Evolutionary conservation across 2,329 filamentous ascomycete species (phyloP), one percentile per base, ranked within the genome.

Genomic region (Xylaria sp.): DNA sequence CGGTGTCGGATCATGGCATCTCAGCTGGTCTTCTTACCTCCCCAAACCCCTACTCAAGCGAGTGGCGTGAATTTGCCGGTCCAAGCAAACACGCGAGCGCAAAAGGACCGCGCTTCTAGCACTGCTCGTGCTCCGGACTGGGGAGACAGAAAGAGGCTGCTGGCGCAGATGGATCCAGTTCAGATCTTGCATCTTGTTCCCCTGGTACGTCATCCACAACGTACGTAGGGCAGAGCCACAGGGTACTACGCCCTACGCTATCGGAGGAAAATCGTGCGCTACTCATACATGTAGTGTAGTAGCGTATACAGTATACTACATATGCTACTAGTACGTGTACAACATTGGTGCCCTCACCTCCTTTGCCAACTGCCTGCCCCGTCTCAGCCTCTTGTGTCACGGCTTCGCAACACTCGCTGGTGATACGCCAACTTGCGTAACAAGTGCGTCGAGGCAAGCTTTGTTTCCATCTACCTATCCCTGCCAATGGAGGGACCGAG

Each of bases 381-480:
- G 36, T 50, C 45, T 61, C 63, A 69, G 61, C 63, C 60, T 69
- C 66, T 59, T 61, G 55, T 68, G 55, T 53, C 56, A 64, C 63
- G 45, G n/a, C 47, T 57, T 67, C 53, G 44, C 45, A 45, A 63
- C 63, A 53, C 57, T 53, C 42, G 44, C 55, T 42, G 53, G 53
- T 50, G 47, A 69, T 64, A 59, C 64, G 39, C 60, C 53, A 38
- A 50, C 54, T 33, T 47, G 56, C 56, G 64, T 64, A 64, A 63
- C 66, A 27, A 61, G 38, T 44, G 61, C 49, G 53, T 61, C 54
- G n/a, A 58, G 61, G 61, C 58, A 68, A 61, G 53, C 62, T 61
- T 60, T 55, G 38, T 53, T 49, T 29, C 44, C 38, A 42, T 29
- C 44, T 31, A 42, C n/a, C 44, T 20, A 10, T 39, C 17, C 47